phyloP scores from a whole-genome alignment of 2,329 filamentous ascomycete genomes.

The Chaetomium strumarium region DNA sequence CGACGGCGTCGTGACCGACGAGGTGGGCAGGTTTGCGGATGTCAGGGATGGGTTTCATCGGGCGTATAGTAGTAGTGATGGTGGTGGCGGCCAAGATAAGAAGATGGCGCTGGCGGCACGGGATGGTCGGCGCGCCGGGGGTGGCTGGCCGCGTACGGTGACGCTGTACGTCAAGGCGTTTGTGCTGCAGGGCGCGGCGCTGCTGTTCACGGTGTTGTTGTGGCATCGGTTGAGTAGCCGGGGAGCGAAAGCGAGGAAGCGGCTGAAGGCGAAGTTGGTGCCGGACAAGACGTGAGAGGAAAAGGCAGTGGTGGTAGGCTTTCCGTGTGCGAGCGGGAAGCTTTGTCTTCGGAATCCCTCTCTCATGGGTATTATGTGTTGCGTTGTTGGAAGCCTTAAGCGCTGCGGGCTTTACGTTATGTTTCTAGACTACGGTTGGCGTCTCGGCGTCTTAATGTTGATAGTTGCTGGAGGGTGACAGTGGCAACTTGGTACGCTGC shows the following conservation, averaged over 20 bases:
- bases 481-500: too few relatives aligned
- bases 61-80: neutral
- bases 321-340: too few relatives aligned
- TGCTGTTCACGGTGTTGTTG: slow-evolving; percentile 12
- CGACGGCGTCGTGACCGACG: slow-evolving; percentile 82
- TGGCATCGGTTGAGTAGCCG: slow-evolving; percentile 15
- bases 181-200: slow-evolving; percentile 14
- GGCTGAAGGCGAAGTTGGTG: neutral
- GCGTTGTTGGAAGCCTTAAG: too few relatives aligned
- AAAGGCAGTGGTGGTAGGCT: too few relatives aligned
- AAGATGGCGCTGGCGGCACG: neutral
- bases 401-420: too few relatives aligned
- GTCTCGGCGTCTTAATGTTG: too few relatives aligned
- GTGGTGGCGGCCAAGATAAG: neutral
- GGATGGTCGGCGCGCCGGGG: neutral
- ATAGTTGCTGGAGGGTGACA: too few relatives aligned
- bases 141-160: neutral
- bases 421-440: too few relatives aligned
- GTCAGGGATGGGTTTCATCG: slow-evolving; percentile 41
- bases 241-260: slow-evolving; percentile 5
- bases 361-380: too few relatives aligned
- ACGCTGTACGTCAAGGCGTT: slow-evolving; percentile 17
- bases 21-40: slow-evolving; percentile 62
- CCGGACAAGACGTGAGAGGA: neutral
- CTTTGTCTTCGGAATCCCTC: too few relatives aligned